Evolutionary conservation across 345 rosid species (phyloP).

Genomic region (Camelina hispida): DNA sequence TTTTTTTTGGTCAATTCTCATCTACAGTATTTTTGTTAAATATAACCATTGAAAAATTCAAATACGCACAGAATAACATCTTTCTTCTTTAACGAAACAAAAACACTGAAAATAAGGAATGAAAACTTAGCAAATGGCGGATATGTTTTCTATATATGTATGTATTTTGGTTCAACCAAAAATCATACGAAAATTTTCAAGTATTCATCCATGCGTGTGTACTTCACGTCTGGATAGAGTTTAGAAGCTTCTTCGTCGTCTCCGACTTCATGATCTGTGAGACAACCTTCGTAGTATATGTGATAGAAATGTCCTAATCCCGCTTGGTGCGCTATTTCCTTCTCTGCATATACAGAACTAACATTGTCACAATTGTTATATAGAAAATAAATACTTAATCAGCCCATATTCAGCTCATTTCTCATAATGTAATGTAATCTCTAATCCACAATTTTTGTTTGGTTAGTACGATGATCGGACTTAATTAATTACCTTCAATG

Average conservation of each 20-base stretch:
- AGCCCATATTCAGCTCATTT: not conserved
- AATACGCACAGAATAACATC: too few relatives aligned
- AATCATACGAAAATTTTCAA: conserved; percentile 46
- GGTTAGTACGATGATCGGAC: not conserved
- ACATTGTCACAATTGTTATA: not conserved
- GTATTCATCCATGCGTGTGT: conserved; percentile 68
- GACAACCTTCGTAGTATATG: conserved; percentile 81
- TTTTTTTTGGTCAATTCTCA: too few relatives aligned
- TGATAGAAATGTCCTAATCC: conserved; percentile 86
- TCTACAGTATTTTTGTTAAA: too few relatives aligned
- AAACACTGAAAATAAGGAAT: not conserved
- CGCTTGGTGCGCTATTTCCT: conserved; percentile 52
- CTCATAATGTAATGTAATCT: not conserved
- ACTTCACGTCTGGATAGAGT: conserved; percentile 77
- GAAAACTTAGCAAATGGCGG: not conserved
- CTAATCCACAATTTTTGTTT: conserved; percentile 1
- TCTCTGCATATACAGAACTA: not conserved
- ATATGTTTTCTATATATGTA: not conserved
- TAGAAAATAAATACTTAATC: not conserved
- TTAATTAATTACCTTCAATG: conserved; percentile 46
- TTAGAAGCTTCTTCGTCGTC: conserved; percentile 67
- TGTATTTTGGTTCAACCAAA: not conserved
- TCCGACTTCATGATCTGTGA: conserved; percentile 67
- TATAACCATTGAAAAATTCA: too few relatives aligned
- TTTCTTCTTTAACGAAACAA: too few relatives aligned